These are phyloP conservation scores for Sesbania bispinosa DNA, from an alignment of 306 rosid genomes.

Conservation along the genomic window DNA sequence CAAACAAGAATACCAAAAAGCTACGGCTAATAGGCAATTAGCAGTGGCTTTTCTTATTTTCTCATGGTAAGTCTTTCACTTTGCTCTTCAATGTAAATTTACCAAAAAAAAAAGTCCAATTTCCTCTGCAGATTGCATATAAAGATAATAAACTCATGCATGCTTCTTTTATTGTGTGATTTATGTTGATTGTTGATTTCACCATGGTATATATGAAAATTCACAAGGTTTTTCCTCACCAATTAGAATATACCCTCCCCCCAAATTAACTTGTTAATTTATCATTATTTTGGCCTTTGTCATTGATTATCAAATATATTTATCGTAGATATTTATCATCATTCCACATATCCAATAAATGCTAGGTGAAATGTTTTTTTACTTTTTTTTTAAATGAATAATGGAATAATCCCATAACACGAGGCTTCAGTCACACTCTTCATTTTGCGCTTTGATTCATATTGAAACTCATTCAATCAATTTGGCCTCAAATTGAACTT, in stretches of 20 bases:
- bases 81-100: not conserved
- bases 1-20: conserved; percentile 27
- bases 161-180: not conserved
- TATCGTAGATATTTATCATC: too few species aligned
- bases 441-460: not conserved
- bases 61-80: conserved; percentile 62
- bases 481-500: not conserved
- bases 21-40: conserved; percentile 52
- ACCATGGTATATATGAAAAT: too few species aligned
- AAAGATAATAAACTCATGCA: not conserved
- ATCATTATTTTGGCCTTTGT: too few species aligned
- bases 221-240: too few species aligned
- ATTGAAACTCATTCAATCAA: not conserved
- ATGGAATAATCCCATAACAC: too few species aligned
- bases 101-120: not conserved
- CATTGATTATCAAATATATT: too few species aligned
- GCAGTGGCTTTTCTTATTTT: conserved; percentile 48
- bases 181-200: not conserved
- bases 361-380: too few species aligned
- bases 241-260: too few species aligned
- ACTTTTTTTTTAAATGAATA: too few species aligned
- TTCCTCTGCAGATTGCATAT: not conserved
- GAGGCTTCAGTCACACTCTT: not conserved
- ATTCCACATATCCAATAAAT: too few species aligned
- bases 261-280: too few species aligned